phyloP scores from a whole-genome alignment of 2,329 filamentous ascomycete species.

The Dothideomycetes sp. region DNA sequence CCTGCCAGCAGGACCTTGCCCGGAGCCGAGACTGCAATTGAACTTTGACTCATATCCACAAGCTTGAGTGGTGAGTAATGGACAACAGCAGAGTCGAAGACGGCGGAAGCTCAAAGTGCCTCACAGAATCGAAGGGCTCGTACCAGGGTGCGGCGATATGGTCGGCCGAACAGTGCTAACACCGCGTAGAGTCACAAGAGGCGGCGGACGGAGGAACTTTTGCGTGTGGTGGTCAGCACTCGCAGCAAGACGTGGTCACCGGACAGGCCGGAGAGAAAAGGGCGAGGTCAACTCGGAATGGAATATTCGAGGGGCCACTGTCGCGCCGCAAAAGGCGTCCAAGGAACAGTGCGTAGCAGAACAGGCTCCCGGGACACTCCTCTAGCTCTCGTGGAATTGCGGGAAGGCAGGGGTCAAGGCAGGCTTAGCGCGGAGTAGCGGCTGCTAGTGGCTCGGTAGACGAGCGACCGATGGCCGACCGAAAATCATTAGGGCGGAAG shows the following conservation, averaged over 20 bases:
- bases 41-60: constrained; percentile 10
- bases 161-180: constrained; percentile 10
- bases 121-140: no score
- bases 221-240: not conserved
- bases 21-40: constrained; percentile 62
- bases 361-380: not conserved
- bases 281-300: no score
- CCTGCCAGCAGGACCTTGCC: constrained; percentile 93
- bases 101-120: not conserved
- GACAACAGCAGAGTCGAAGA: constrained; percentile 2
- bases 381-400: not conserved
- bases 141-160: not conserved
- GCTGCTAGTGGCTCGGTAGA: not conserved
- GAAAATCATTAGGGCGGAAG: not conserved
- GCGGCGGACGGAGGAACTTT: not conserved
- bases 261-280: not conserved
- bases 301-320: not conserved
- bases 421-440: no score
- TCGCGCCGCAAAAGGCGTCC: no score
- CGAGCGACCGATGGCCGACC: not conserved
- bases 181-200: not conserved
- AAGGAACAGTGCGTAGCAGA: no score
- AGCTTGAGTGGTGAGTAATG: constrained; percentile 1
- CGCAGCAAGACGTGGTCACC: not conserved
- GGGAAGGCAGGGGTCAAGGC: no score